Evolutionary conservation across 768 basidiomycete genomes (phyloP).

Genomic region (Lenzites betulinus): DNA sequence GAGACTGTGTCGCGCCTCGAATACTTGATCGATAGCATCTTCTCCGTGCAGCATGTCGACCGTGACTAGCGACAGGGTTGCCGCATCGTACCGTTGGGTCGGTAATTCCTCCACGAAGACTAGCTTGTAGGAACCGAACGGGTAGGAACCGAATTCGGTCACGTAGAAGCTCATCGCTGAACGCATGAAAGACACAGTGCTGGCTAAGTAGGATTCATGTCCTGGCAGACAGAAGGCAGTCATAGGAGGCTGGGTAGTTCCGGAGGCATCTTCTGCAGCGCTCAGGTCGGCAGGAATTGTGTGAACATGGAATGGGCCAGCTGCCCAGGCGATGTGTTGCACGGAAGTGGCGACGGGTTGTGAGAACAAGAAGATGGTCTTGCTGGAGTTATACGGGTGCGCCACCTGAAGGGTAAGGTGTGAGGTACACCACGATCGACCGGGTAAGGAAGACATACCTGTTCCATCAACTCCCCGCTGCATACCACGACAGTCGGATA

Average conservation of each 20-base stretch:
- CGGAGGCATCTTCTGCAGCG: slow-evolving; percentile 60
- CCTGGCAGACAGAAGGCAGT: slow-evolving; percentile 94
- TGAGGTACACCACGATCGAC: neutral
- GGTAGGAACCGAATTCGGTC: slow-evolving; percentile 93
- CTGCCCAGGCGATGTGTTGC: slow-evolving; percentile 96
- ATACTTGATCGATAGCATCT: slow-evolving; percentile 89
- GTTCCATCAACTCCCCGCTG: slow-evolving; percentile 93
- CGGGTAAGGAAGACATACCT: slow-evolving; percentile 50
- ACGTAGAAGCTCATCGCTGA: slow-evolving; percentile 92
- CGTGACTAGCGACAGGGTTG: slow-evolving; percentile 78
- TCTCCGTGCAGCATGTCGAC: slow-evolving; percentile 85
- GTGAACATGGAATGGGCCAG: slow-evolving; percentile 88
- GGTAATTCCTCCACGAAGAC: slow-evolving; percentile 93
- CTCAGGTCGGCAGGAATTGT: slow-evolving; percentile 64
- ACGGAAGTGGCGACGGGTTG: slow-evolving; percentile 86
- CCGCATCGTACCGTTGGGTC: slow-evolving; percentile 78
- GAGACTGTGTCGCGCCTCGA: slow-evolving; percentile 85
- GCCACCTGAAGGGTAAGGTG: slow-evolving; percentile 57
- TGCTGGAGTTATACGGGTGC: slow-evolving; percentile 91
- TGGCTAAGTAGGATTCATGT: slow-evolving; percentile 67
- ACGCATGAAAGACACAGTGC: slow-evolving; percentile 76
- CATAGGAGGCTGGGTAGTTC: slow-evolving; percentile 71
- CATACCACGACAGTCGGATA: slow-evolving; percentile 87
- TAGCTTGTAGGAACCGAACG: slow-evolving; percentile 91
- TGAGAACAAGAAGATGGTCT: slow-evolving; percentile 92